These are phyloP conservation scores for Fusarium metavorans DNA, from an alignment of 2,329 filamentous ascomycete genomes.

Conservation along the genomic window DNA sequence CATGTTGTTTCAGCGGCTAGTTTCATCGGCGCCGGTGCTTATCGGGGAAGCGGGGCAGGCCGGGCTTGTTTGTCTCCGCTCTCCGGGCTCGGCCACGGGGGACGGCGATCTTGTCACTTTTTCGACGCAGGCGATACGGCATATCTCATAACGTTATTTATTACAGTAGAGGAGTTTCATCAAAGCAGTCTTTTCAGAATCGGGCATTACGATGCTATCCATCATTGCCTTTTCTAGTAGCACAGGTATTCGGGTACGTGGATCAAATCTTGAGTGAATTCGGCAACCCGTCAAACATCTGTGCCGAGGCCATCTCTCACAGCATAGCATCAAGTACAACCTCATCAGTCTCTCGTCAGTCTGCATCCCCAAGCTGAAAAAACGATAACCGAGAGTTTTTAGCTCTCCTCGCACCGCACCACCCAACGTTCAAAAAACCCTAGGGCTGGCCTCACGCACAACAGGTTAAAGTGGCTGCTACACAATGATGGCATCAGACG, in stretches of 20 bases:
- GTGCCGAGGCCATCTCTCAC: not conserved
- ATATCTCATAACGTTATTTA: not conserved
- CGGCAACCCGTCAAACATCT: not conserved
- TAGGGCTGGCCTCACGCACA: not conserved
- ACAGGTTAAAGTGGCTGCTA: slow-evolving; percentile 18
- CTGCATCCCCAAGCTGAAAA: not conserved
- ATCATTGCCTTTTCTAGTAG: not conserved
- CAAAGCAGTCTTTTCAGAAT: not conserved
- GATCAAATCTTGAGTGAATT: not conserved
- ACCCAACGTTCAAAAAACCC: not conserved
- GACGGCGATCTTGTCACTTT: not conserved
- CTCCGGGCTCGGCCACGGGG: not conserved
- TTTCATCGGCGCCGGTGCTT: slow-evolving; percentile 28
- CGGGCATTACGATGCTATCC: not conserved
- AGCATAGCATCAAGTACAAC: not conserved
- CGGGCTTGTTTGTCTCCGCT: slow-evolving; percentile 23
- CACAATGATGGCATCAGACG: slow-evolving; percentile 37
- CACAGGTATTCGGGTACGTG: not conserved
- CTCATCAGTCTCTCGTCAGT: not conserved
- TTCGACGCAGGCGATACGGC: not conserved
- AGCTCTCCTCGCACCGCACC: not conserved
- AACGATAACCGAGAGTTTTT: slow-evolving; percentile 32
- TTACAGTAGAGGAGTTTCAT: not conserved
- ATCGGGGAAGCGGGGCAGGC: slow-evolving; percentile 33
- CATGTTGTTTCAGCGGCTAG: slow-evolving; percentile 19